phyloP scores from a whole-genome alignment of 2,329 filamentous ascomycete genomes.

The Massarina eburnea region DNA sequence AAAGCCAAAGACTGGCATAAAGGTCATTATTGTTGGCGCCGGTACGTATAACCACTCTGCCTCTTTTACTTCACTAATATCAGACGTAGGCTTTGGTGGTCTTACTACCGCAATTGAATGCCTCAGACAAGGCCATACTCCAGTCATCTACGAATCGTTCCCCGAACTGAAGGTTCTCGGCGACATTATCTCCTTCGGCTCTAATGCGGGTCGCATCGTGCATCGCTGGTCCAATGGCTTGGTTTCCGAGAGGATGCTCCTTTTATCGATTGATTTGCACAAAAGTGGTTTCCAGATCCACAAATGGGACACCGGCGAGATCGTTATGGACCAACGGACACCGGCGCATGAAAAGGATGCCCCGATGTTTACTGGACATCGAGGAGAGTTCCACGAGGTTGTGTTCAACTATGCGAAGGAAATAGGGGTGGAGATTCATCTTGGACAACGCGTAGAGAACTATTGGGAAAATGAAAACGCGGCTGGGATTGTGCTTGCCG shows the following conservation, averaged over 20 bases:
- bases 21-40: conserved; percentile 54
- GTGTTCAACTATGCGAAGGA: conserved; percentile 61
- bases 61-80: conserved; percentile 10
- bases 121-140: conserved; percentile 61
- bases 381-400: conserved; percentile 62
- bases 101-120: conserved; percentile 66
- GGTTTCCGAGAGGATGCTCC: conserved; percentile 51
- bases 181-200: conserved; percentile 64
- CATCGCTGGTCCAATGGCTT: conserved; percentile 58
- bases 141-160: conserved; percentile 61
- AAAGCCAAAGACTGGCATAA: conserved; percentile 50
- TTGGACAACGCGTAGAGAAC: conserved; percentile 54
- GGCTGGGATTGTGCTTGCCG: conserved; percentile 56
- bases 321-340: conserved; percentile 58
- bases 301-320: conserved; percentile 61
- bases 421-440: conserved; percentile 57
- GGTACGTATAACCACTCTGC: conserved; percentile 29
- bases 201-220: conserved; percentile 64
- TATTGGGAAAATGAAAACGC: conserved; percentile 58
- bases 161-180: conserved; percentile 59
- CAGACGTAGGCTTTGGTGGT: conserved; percentile 57
- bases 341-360: conserved; percentile 50
- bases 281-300: conserved; percentile 63
- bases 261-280: conserved; percentile 55
- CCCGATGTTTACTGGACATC: conserved; percentile 62